Percentiles rank a stretch among this genome's conserved stretches.
Evolutionary conservation across 768 basidiomycete genomes (phyloP).

Genomic region (Suillus plorans): DNA sequence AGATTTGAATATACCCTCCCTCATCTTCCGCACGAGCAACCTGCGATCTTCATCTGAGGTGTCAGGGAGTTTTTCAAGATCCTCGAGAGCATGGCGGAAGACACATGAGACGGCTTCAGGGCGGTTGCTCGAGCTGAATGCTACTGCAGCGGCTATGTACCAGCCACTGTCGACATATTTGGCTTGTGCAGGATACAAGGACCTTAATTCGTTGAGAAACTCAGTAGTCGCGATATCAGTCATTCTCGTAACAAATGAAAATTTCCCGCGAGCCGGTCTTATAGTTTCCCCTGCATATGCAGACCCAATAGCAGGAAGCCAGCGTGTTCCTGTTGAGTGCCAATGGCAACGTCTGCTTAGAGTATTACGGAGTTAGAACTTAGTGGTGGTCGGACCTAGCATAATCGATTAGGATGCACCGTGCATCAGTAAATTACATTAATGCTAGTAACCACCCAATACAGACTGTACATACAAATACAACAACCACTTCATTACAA

Average conservation of each 20-base stretch:
- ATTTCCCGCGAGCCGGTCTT: background rate
- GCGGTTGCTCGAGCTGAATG: constrained; percentile 57
- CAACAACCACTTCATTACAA: no score
- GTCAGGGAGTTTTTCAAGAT: constrained; percentile 36
- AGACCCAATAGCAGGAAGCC: background rate
- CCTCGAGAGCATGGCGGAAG: constrained; percentile 47
- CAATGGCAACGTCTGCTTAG: background rate
- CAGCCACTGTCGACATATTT: constrained; percentile 45
- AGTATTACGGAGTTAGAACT: background rate
- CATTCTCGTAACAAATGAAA: constrained; percentile 11
- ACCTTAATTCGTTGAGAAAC: constrained; percentile 45
- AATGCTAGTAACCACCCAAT: no score
- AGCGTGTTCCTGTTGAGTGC: background rate
- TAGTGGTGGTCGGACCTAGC: background rate
- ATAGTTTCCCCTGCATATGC: background rate
- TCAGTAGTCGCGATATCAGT: constrained; percentile 37
- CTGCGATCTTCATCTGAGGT: constrained; percentile 34
- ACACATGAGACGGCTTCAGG: constrained; percentile 59
- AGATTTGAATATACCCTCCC: constrained; percentile 62
- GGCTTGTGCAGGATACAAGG: constrained; percentile 39
- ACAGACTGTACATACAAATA: no score
- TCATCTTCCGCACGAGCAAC: constrained; percentile 49
- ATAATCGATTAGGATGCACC: background rate
- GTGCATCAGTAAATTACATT: no score
- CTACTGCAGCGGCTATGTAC: constrained; percentile 57